Evolutionary conservation across 176 grass and related monocot genomes (phyloP).

Genomic region (sorghum (Sorghum bicolor)): DNA sequence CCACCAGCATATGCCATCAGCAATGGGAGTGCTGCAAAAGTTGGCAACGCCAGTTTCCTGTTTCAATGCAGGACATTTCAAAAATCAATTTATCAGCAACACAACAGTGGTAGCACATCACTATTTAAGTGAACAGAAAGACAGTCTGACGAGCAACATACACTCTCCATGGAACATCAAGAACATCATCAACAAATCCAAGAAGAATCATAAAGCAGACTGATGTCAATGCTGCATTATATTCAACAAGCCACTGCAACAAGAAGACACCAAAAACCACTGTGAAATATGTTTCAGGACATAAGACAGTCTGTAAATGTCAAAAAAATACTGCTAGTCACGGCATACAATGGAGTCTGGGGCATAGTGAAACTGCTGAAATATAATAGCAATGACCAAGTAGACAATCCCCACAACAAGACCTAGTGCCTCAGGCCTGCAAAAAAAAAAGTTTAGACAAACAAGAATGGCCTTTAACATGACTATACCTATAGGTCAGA

Average conservation of each 20-base stretch:
- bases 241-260: conserved; percentile 98
- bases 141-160: conserved; percentile 50
- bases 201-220: conserved; percentile 99
- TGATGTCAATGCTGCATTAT: conserved; percentile 91
- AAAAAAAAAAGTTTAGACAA: conserved; percentile 34
- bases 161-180: conserved; percentile 99
- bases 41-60: conserved; percentile 86
- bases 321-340: not conserved
- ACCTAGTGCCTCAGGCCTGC: conserved; percentile 87
- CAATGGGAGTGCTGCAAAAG: conserved; percentile 87
- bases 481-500: not conserved
- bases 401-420: conserved; percentile 95
- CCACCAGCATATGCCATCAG: conserved; percentile 99
- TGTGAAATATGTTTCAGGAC: conserved; percentile 10
- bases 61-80: conserved; percentile 27
- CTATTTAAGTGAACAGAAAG: conserved; percentile 1
- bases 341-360: conserved; percentile 77
- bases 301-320: conserved; percentile 16
- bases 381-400: conserved; percentile 89
- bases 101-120: not conserved
- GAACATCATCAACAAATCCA: conserved; percentile 99
- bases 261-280: conserved; percentile 11
- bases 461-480: not conserved
- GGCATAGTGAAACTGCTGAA: conserved; percentile 87
- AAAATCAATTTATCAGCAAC: conserved; percentile 20